phyloP scores from a whole-genome alignment of 1,284 basidiomycete genomes.

The Filobasidium uniguttulatum region DNA sequence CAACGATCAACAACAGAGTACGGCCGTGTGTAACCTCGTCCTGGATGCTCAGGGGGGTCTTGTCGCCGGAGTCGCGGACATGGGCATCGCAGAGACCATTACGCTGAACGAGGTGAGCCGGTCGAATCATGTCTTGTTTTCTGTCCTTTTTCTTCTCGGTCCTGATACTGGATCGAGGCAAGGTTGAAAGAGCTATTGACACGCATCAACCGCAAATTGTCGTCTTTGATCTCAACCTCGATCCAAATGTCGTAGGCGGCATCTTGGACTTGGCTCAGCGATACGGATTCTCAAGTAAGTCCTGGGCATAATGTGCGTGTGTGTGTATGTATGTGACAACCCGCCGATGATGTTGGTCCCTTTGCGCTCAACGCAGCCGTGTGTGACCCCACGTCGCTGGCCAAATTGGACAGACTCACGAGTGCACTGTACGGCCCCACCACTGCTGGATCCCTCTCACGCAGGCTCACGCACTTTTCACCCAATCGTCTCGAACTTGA shows the following conservation, averaged over 20 bases:
- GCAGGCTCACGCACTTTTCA: constrained; percentile 50
- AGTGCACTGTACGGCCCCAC: constrained; percentile 44
- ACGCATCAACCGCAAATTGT: constrained; percentile 49
- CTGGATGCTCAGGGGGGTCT: constrained; percentile 60
- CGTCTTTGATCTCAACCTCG: constrained; percentile 71
- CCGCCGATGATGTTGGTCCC: not conserved
- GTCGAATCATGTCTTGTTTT: no score
- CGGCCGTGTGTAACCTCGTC: constrained; percentile 73
- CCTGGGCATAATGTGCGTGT: constrained; percentile 12
- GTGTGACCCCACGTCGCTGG: constrained; percentile 68
- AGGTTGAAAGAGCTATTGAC: constrained; percentile 31
- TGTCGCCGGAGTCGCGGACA: constrained; percentile 77
- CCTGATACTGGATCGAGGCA: not conserved
- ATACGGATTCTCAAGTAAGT: constrained; percentile 45
- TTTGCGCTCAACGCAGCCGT: constrained; percentile 26
- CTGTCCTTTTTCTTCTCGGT: not conserved
- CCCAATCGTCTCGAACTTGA: constrained; percentile 59
- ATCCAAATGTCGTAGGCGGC: constrained; percentile 42
- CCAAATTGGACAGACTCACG: constrained; percentile 59
- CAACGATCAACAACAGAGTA: constrained; percentile 37
- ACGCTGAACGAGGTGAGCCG: constrained; percentile 41
- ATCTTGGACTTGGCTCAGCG: constrained; percentile 42
- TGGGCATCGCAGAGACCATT: constrained; percentile 55
- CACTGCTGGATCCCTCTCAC: constrained; percentile 14
- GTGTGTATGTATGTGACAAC: constrained; percentile 37